A percentile compares a stretch with the other conserved stretches of the same genome.
Evolutionary conservation across 1,284 basidiomycete species (phyloP).

Genomic region (Schizophyllum commune): DNA sequence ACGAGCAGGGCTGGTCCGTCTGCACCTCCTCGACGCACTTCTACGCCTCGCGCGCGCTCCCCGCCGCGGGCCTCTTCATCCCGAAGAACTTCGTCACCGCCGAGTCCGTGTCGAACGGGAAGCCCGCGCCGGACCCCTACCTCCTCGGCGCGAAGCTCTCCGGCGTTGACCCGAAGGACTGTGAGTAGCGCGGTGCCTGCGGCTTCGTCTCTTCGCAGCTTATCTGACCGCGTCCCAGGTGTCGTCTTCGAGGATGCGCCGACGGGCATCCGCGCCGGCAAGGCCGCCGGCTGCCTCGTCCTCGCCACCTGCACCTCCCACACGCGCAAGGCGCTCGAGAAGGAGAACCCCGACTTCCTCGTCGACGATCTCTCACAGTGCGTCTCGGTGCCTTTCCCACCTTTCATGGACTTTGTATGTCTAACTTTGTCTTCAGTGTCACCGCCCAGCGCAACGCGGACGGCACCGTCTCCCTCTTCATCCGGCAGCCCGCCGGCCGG

Average conservation of each 20-base stretch:
- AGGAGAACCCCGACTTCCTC: conserved; percentile 11
- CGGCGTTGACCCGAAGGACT: conserved; percentile 40
- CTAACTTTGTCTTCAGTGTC: conserved; percentile 4
- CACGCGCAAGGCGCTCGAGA: conserved; percentile 9
- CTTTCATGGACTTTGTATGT: background rate
- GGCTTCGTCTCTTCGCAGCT: background rate
- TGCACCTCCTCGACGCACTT: conserved; percentile 30
- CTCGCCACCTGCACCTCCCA: conserved; percentile 75
- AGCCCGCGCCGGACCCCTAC: conserved; percentile 81
- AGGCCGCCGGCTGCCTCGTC: conserved; percentile 64
- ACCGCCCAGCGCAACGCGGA: conserved; percentile 12
- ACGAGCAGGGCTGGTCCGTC: conserved; percentile 20
- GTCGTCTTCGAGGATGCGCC: conserved; percentile 84
- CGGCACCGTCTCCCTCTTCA: conserved; percentile 10
- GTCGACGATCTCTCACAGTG: conserved; percentile 11
- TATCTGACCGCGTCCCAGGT: conserved; percentile 30
- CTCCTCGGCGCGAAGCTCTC: conserved; percentile 50
- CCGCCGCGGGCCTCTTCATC: conserved; percentile 24
- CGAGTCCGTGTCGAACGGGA: conserved; percentile 61
- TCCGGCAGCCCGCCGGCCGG: conserved; percentile 11
- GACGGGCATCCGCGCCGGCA: conserved; percentile 66
- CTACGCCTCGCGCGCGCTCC: conserved; percentile 26
- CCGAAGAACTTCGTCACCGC: conserved; percentile 43
- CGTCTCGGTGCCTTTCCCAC: background rate
- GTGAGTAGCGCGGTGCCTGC: conserved; percentile 25